phyloP scores from a whole-genome alignment of 2,329 filamentous ascomycete genomes.

The Cyanodermella asteris region DNA sequence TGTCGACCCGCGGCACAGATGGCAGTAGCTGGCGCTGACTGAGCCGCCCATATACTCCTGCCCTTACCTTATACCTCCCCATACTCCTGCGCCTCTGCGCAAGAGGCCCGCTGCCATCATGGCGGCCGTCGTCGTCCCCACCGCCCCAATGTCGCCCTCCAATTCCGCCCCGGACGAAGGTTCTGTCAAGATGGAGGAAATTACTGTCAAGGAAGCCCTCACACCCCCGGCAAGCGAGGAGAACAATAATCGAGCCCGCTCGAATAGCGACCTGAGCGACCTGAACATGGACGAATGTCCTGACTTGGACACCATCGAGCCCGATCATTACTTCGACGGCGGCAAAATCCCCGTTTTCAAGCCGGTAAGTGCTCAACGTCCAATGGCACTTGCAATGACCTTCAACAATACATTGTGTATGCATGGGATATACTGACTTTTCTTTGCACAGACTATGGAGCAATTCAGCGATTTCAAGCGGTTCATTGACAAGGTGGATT shows the following conservation, averaged over 20 bases:
- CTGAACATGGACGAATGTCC: constrained; percentile 23
- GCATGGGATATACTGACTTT: constrained; percentile 2
- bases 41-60: no score
- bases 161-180: no score
- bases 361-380: constrained; percentile 33
- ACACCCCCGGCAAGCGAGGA: constrained; percentile 7
- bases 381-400: background rate
- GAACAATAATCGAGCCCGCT: constrained; percentile 4
- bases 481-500: constrained; percentile 77
- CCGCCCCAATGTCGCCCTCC: no score
- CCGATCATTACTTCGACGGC: constrained; percentile 68
- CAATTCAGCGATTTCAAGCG: constrained; percentile 87
- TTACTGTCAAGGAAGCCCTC: constrained; percentile 4
- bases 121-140: no score
- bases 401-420: background rate
- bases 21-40: no score
- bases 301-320: constrained; percentile 57
- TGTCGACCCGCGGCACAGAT: no score
- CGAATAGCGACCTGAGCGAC: constrained; percentile 16
- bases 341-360: constrained; percentile 82
- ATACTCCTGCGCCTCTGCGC: no score
- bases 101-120: no score
- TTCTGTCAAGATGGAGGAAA: constrained; percentile 5
- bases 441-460: constrained; percentile 44
- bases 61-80: no score